These are phyloP conservation scores for Allium fistulosum DNA, from an alignment of 106 monocot genomes.

Conservation along the genomic window DNA sequence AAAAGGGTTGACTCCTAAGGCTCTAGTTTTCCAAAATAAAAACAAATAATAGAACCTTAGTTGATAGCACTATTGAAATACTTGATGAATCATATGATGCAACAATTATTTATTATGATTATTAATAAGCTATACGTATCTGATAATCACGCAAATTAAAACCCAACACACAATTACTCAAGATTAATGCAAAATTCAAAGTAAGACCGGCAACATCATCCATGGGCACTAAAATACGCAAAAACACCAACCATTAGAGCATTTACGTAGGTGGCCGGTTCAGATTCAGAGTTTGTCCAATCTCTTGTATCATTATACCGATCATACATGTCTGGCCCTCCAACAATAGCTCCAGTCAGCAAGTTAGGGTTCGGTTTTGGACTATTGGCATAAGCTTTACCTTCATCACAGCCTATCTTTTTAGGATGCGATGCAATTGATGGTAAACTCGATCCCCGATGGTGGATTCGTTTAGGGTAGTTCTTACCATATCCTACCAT, in stretches of 20 bases:
- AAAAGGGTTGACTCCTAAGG: too few relatives aligned
- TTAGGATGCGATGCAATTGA: constrained; percentile 65
- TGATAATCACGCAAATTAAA: too few relatives aligned
- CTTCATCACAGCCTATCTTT: constrained; percentile 42
- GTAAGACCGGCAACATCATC: too few relatives aligned
- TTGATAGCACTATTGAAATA: too few relatives aligned
- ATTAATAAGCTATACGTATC: too few relatives aligned
- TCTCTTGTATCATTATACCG: constrained; percentile 65
- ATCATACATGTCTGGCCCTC: constrained; percentile 77
- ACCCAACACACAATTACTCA: too few relatives aligned
- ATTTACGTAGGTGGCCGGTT: constrained; percentile 95
- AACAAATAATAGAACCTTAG: too few relatives aligned
- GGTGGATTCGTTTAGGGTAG: constrained; percentile 73
- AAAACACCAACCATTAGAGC: constrained; percentile 90
- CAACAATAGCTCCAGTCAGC: constrained; percentile 72
- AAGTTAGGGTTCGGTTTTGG: constrained; percentile 72
- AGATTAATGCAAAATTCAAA: too few relatives aligned
- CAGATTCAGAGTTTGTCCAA: constrained; percentile 67
- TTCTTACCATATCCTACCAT: constrained; percentile 87
- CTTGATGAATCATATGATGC: too few relatives aligned
- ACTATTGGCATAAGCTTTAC: constrained; percentile 42
- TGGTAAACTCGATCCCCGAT: constrained; percentile 84
- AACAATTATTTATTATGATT: too few relatives aligned
- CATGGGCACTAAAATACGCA: constrained; percentile 35
- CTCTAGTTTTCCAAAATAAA: too few relatives aligned